These are phyloP conservation scores for Termitomyces sp. DNA, from an alignment of 768 basidiomycete species.

Conservation along the genomic window DNA sequence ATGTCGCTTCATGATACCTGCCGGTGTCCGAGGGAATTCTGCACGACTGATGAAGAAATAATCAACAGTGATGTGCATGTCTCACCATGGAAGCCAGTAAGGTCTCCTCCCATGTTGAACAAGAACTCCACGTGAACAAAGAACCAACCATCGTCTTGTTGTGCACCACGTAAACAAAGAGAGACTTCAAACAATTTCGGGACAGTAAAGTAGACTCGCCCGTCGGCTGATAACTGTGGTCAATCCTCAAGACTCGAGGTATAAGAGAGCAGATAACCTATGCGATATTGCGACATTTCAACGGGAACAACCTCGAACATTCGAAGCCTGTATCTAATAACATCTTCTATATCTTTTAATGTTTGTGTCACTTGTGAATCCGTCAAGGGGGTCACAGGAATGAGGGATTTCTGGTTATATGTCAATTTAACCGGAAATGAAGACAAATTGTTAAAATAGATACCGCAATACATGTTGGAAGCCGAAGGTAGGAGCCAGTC, in stretches of 20 bases:
- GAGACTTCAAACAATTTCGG: slow-evolving; percentile 70
- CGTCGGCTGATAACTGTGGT: slow-evolving; percentile 44
- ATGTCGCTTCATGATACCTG: slow-evolving; percentile 55
- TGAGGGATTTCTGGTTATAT: slow-evolving; percentile 54
- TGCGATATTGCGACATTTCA: slow-evolving; percentile 69
- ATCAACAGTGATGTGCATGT: neutral
- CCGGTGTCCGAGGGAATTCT: slow-evolving; percentile 75
- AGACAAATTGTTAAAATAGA: slow-evolving; percentile 2
- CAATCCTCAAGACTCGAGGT: neutral
- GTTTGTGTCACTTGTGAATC: slow-evolving; percentile 63
- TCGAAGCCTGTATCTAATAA: slow-evolving; percentile 73
- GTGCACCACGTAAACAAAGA: slow-evolving; percentile 67
- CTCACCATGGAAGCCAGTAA: slow-evolving; percentile 65
- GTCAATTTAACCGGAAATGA: slow-evolving; percentile 5
- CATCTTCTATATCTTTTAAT: slow-evolving; percentile 66
- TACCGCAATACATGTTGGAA: slow-evolving; percentile 81
- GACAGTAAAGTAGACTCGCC: slow-evolving; percentile 73
- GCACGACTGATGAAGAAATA: neutral
- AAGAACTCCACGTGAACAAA: slow-evolving; percentile 74
- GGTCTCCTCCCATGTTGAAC: slow-evolving; percentile 67
- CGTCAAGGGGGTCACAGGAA: slow-evolving; percentile 61
- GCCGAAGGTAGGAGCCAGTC: slow-evolving; percentile 77
- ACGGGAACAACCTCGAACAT: slow-evolving; percentile 77
- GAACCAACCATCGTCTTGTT: slow-evolving; percentile 78
- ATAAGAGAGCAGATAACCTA: slow-evolving; percentile 34